These are phyloP conservation scores for Kurtzmaniella cleridarum DNA, from an alignment of 805 yeast genomes.

Conservation along the genomic window DNA sequence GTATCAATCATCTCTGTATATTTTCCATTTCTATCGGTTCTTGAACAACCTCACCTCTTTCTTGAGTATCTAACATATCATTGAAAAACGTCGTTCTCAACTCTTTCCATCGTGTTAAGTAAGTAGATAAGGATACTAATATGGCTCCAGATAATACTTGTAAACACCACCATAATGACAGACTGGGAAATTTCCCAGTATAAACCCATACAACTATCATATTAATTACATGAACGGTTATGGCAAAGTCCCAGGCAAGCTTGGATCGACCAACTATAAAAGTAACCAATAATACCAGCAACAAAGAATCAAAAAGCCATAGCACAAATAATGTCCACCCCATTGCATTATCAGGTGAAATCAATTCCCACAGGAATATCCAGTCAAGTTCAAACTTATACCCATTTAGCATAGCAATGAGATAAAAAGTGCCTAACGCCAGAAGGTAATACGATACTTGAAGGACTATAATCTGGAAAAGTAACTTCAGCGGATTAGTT, in stretches of 20 bases:
- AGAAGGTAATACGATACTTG: slow-evolving; percentile 76
- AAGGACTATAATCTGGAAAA: slow-evolving; percentile 65
- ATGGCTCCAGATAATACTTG: slow-evolving; percentile 64
- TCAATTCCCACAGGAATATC: slow-evolving; percentile 76
- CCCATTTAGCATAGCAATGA: slow-evolving; percentile 67
- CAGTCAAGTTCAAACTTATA: slow-evolving; percentile 60
- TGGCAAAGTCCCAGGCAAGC: slow-evolving; percentile 92
- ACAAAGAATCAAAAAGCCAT: slow-evolving; percentile 80
- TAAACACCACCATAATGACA: slow-evolving; percentile 78
- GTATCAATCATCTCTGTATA: slow-evolving; percentile 1
- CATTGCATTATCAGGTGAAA: slow-evolving; percentile 68
- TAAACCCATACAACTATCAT: slow-evolving; percentile 62
- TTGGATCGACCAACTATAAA: slow-evolving; percentile 88
- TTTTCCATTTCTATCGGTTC: slow-evolving; percentile 16
- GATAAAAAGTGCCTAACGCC: slow-evolving; percentile 60
- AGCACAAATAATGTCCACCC: slow-evolving; percentile 70
- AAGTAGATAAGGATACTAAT: slow-evolving; percentile 78
- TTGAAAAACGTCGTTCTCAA: slow-evolving; percentile 86
- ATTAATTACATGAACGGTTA: slow-evolving; percentile 85
- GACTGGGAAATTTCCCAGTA: slow-evolving; percentile 62
- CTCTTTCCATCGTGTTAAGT: slow-evolving; percentile 90
- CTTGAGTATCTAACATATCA: slow-evolving; percentile 60
- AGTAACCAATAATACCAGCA: slow-evolving; percentile 81
- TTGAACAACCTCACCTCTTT: slow-evolving; percentile 32
- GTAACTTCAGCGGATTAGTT: slow-evolving; percentile 27